Base-by-base conservation (phyloP, 768 basidiomycete species). In the Hypholoma sublateritium region DNA sequence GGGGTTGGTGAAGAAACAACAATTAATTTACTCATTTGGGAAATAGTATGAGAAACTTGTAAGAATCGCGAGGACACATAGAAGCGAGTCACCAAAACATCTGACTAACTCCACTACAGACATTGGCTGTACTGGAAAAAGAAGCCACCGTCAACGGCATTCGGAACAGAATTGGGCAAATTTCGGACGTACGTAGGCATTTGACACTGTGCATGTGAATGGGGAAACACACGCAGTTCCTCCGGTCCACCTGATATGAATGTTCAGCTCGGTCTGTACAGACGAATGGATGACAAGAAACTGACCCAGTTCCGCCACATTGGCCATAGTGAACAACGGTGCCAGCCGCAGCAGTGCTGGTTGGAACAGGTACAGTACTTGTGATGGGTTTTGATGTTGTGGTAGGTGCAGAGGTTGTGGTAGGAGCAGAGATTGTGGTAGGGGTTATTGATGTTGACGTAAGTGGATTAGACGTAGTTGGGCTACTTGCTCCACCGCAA, bases 301-400 rank as follows among this genome's bases (percentile, higher is more conserved):
- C 74, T 34, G 59, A 77, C 74, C 57, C 72, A 71, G 59, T 50
- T n/a, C 77, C 77, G 41, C 77, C 77, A 39, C 77, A 78, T 57
- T 79, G 77, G 3, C 72, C 79, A 25, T 72, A 80, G 7, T 78
- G 75, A 4, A 69, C 65, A 17, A 73, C 77, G 32, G 72, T 72
- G 6, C 68, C 70, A 13, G 69, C 35, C 16, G 66, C 13, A 8
- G 65, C 46, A 17, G 57, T 37, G 14, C 55, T 53, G 11, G 62
- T 60, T 1, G 59, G 56, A 9, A 62, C 56, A 16, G 62, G 39
- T 13, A 17, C 39, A 17, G 39, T 45, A 14, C 60, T 32, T 16
- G 58, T 58, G 3, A 55, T 54, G 5, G 64, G 55, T 1, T 36
- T 52, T 8, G 52, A 21, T 13, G 24, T 28, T n/a, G 24, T 41